phyloP scores from a whole-genome alignment of 176 grass and related monocot genomes.

The Thinopyrum elongatum region DNA sequence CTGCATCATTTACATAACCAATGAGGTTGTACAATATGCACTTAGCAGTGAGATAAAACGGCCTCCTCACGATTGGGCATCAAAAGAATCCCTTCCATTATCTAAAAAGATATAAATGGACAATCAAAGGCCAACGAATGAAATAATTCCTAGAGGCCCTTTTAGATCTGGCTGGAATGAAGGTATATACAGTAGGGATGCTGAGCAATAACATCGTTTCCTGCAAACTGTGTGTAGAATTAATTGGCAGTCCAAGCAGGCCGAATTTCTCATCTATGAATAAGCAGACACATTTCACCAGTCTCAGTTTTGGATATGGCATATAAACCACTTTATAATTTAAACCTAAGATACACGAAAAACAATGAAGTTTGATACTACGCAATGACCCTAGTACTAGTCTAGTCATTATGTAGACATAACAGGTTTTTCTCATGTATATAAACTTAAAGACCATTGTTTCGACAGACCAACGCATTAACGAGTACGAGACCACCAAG shows the following conservation, averaged over 20 bases:
- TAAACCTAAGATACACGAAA: neutral
- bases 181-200: neutral
- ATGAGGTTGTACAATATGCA: neutral
- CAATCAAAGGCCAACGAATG: neutral
- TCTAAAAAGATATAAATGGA: neutral
- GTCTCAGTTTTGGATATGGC: neutral
- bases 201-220: neutral
- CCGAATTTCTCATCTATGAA: neutral
- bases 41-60: neutral
- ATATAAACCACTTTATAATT: neutral
- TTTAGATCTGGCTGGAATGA: neutral
- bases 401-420: neutral
- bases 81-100: neutral
- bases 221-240: neutral
- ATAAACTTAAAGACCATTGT: neutral
- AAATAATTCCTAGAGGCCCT: neutral
- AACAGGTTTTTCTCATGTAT: neutral
- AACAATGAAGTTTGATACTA: neutral
- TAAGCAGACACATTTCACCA: neutral
- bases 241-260: neutral
- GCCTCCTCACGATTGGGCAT: neutral
- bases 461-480: neutral
- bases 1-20: slow-evolving; percentile 26
- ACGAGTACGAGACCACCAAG: neutral
- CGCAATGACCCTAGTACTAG: neutral